These are phyloP conservation scores for Galeopsis tetrahit DNA, from an alignment of 257 asterid species.

Conservation along the genomic window DNA sequence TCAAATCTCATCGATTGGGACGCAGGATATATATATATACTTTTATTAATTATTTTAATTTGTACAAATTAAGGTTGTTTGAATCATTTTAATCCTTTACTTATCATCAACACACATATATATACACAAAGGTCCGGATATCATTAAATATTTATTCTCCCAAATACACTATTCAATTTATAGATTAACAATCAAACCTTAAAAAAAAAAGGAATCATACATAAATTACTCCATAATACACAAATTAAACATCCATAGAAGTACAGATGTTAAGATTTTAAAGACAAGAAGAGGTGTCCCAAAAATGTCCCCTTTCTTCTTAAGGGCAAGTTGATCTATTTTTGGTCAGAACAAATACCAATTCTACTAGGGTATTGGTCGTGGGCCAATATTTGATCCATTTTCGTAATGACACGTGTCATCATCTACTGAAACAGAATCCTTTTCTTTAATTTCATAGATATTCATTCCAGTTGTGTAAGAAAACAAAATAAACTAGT, in stretches of 20 bases:
- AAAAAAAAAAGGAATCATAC: no score
- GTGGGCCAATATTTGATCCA: neutral
- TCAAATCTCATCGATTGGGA: constrained; percentile 3
- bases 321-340: constrained; percentile 29
- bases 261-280: constrained; percentile 8
- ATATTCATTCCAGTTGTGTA: neutral
- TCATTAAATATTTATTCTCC: no score
- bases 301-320: constrained; percentile 18
- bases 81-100: neutral
- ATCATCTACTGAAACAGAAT: constrained; percentile 1
- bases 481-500: constrained; percentile 5
- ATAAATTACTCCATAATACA: no score
- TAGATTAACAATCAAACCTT: no score
- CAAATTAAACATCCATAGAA: neutral
- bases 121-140: no score
- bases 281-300: constrained; percentile 2
- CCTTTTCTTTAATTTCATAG: neutral
- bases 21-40: neutral
- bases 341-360: constrained; percentile 10
- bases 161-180: no score
- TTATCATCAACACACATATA: no score
- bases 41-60: neutral
- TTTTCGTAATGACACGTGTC: constrained; percentile 17
- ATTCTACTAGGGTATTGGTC: neutral
- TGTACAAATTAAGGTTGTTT: neutral